Base-by-base conservation (phyloP, 2,329 filamentous ascomycete genomes). In the Fusarium sp. region DNA sequence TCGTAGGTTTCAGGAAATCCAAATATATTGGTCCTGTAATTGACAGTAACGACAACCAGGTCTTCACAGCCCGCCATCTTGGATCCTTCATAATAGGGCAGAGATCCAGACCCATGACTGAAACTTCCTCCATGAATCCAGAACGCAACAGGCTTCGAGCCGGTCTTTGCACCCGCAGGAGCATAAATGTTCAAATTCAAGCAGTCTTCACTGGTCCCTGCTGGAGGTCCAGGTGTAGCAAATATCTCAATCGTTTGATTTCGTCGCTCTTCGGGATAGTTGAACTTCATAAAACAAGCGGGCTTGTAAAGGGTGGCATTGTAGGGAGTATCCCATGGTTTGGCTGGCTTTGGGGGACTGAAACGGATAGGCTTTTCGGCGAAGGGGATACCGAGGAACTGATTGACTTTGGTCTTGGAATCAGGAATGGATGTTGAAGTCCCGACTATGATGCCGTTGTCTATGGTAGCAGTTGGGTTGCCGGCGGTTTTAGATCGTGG, bases 91-190 rank as follows among this genome's bases (percentile, higher is more conserved):
- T 86, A 86, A 8, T 79, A 69, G 0, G 81, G 79, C 15, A 81
- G 75, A 17, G 82, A 79, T 0, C 82, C 79, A 58, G 78, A 81
- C 39, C 84, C 84, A 24, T 78, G 74, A 14, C 56, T 75, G 51
- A 84, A 85, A 3, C 76, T 81, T 17, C 85, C 85, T 8, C 85
- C 85, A 54, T 83, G 81, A 13, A 86, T 81, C 82, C 83, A 87
- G 24, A 86, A 79, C 42, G 86, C 69, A 26, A 86, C 85, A 8
- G 85, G 79, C 48, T 84, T 85, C 50, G 80, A 79, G 1, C 72
- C 71, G 10, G 57, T 17, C 7, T 66, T 55, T 3, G 75, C 73
- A 4, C 53, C 60, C 0, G 76, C 69, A 2, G 81, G 81, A 3
- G 76, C 63, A 53, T 73, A 82, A 8, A 83, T 75, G 35, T 83